Evolutionary conservation across 1,139 yeast species (phyloP), one percentile per base, ranked within the genome.

Genomic region (Saccharomyces hybrid): DNA sequence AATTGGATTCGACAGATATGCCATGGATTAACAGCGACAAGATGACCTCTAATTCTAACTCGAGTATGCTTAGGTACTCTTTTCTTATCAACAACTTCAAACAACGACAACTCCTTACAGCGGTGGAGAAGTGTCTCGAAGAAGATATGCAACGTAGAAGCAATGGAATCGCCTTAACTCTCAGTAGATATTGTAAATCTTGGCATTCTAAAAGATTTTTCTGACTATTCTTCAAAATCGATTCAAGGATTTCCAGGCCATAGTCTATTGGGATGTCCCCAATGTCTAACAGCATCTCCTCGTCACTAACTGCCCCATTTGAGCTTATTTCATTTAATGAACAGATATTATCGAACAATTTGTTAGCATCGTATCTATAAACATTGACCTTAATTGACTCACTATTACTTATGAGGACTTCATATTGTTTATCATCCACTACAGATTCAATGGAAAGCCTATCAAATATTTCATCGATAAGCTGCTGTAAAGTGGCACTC

Each of bases 401-500:
- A 5, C 74, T 77, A 16, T 78, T 76, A 54, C 80, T 85, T 2
- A 80, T 64, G 0, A 66, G 61, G 1, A 79, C 75, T 31, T 71
- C 70, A 51, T 69, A 68, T 1, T 58, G 53, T 11, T 53, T 59
- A 11, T 53, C 53, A 41, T 64, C 66, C 50, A 14, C 57, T 48
- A 34, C 55, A 56, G 20, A 57, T 48, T 13, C 62, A 78, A 55
- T 83, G 79, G 56, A 28, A 20, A 51, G 47, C 25, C 53, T 47
- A 51, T 90, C 97, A 67, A 84, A 91, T 0, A 89, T 78, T 42
- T 85, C 81, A 46, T 85, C 81, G 51, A 90, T 79, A 49, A 93
- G 72, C 67, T 93, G 98, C 61, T 90, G 95, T 50, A 90, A 77
- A 1, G 98, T 89, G 1, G 98, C 99, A 50, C 89, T 83, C 0